Evolutionary conservation across 768 basidiomycete species (phyloP).

Genomic region (Mycena epipterygia): DNA sequence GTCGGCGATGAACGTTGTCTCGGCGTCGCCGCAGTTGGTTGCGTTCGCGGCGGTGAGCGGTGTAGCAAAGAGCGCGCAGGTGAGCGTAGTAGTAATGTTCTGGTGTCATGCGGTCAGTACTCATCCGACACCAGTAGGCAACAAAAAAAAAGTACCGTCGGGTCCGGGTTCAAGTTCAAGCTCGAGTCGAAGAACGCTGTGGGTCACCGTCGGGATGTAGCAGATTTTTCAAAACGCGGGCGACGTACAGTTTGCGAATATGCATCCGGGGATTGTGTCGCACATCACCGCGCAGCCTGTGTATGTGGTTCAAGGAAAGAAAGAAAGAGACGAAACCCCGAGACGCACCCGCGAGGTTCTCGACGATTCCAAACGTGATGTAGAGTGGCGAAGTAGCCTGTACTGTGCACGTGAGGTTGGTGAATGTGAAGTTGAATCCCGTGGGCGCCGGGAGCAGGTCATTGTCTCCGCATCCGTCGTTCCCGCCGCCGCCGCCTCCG

Average conservation of each 20-base stretch:
- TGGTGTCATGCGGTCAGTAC: neutral
- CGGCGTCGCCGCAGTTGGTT: neutral
- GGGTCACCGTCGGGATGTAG: too few species aligned
- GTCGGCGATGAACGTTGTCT: neutral
- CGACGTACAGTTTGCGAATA: conserved; percentile 7
- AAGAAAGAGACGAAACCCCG: neutral
- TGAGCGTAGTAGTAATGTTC: neutral
- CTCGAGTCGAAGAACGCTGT: too few species aligned
- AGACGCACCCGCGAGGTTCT: neutral
- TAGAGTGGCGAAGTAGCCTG: neutral
- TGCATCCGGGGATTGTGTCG: conserved; percentile 7
- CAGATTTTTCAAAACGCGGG: too few species aligned
- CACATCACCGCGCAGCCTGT: conserved; percentile 7
- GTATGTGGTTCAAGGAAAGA: neutral
- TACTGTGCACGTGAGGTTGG: neutral
- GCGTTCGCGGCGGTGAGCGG: neutral
- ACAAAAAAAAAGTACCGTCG: too few species aligned
- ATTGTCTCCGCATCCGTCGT: neutral
- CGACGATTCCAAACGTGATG: conserved; percentile 3
- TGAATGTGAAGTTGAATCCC: neutral
- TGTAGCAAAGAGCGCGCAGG: neutral
- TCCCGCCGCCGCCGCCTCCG: neutral
- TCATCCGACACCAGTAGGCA: too few species aligned
- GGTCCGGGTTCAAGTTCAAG: too few species aligned
- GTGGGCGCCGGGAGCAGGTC: neutral